Conservation (phyloP, 768 basidiomycete genomes). For the Trametes gibbosa region DNA sequence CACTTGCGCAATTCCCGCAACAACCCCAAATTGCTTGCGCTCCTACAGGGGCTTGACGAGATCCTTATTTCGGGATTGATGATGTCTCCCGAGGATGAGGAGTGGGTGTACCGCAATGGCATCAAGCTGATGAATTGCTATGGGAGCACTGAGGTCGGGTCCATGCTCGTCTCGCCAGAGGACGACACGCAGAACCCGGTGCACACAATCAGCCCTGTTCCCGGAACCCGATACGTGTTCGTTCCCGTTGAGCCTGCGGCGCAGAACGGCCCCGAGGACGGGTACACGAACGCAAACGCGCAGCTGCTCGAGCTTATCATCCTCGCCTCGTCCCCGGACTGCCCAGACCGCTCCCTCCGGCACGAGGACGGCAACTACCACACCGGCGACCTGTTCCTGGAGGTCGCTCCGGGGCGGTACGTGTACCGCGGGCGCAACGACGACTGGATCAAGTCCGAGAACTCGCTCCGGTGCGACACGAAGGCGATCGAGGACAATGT, state of each 20-base stretch:
- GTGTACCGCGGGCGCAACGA: slow-evolving; percentile 72
- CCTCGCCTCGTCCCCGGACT: slow-evolving; percentile 63
- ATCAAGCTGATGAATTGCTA: slow-evolving; percentile 45
- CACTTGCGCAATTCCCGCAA: slow-evolving; percentile 47
- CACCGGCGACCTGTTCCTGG: slow-evolving; percentile 77
- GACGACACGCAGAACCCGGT: slow-evolving; percentile 35
- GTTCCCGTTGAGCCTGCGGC: slow-evolving; percentile 49
- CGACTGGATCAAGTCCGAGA: slow-evolving; percentile 85
- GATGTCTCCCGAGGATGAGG: slow-evolving; percentile 49
- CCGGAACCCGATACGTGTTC: slow-evolving; percentile 64
- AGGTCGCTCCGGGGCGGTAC: slow-evolving; percentile 55
- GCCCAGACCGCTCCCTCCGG: slow-evolving; percentile 60
- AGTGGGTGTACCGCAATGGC: slow-evolving; percentile 29
- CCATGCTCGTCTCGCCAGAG: slow-evolving; percentile 31
- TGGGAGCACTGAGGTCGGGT: slow-evolving; percentile 29
- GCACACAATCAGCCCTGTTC: slow-evolving; percentile 53
- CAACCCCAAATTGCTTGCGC: slow-evolving; percentile 51
- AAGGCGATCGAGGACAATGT: slow-evolving; percentile 81
- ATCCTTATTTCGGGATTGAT: slow-evolving; percentile 31
- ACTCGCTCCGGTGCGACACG: slow-evolving; percentile 75
- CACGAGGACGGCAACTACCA: slow-evolving; percentile 69
- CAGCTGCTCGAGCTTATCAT: slow-evolving; percentile 68
- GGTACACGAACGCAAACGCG: slow-evolving; percentile 49
- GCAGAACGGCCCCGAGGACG: slow-evolving; percentile 23
- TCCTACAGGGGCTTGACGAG: slow-evolving; percentile 29